Conservation (phyloP, 768 basidiomycete species). For the Tephrocybe rancida region DNA sequence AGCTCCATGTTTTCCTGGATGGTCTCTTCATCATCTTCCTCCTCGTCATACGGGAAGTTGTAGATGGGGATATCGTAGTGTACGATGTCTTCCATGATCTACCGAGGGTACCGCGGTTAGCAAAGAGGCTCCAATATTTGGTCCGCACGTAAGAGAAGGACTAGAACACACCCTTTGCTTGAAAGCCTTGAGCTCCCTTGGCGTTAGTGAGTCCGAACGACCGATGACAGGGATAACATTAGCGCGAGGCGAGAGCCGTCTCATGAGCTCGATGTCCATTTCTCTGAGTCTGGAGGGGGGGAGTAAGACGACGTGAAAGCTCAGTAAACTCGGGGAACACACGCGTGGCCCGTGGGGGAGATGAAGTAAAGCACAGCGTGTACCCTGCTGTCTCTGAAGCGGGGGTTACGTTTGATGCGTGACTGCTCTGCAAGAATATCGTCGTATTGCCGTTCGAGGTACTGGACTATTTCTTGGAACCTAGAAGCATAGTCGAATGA, state of each 20-base stretch:
- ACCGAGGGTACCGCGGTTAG: slow-evolving; percentile 19
- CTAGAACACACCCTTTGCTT: slow-evolving; percentile 64
- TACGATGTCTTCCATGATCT: slow-evolving; percentile 95
- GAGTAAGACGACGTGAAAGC: background rate
- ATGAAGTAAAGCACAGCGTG: slow-evolving; percentile 92
- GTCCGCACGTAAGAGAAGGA: slow-evolving; percentile 13
- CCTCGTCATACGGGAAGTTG: slow-evolving; percentile 93
- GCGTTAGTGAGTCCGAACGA: slow-evolving; percentile 86
- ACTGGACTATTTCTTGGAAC: slow-evolving; percentile 85
- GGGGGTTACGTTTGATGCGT: slow-evolving; percentile 90
- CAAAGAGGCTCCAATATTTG: background rate
- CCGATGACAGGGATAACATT: slow-evolving; percentile 94
- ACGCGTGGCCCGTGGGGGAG: slow-evolving; percentile 86
- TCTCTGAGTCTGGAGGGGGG: slow-evolving; percentile 63
- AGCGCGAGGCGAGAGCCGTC: slow-evolving; percentile 83
- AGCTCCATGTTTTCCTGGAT: slow-evolving; percentile 89
- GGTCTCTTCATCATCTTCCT: slow-evolving; percentile 93
- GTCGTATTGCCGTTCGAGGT: slow-evolving; percentile 92
- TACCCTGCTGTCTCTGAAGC: slow-evolving; percentile 88
- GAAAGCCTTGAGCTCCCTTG: slow-evolving; percentile 78
- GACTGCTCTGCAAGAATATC: slow-evolving; percentile 88
- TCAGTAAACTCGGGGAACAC: slow-evolving; percentile 33
- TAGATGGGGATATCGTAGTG: slow-evolving; percentile 89
- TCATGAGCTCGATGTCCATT: slow-evolving; percentile 94
- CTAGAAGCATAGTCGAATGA: slow-evolving; percentile 37